A percentile compares a stretch with the other conserved stretches of the same genome.
These are phyloP conservation scores for Mycena leptocephala DNA, from an alignment of 768 basidiomycete genomes.

Conservation along the genomic window DNA sequence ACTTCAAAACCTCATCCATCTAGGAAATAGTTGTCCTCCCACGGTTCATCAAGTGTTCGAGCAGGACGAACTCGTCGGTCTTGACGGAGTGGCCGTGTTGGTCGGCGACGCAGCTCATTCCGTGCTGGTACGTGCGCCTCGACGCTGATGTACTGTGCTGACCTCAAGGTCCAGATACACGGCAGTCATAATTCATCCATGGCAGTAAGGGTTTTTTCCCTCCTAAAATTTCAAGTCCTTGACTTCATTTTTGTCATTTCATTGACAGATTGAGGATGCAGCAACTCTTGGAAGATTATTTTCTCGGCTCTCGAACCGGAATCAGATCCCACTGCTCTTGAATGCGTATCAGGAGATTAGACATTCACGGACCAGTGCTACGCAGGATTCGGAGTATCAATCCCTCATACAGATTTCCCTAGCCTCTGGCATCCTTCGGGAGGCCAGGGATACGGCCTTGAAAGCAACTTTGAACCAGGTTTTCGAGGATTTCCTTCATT, in stretches of 20 bases:
- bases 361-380: slow-evolving; percentile 48
- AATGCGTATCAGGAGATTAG: slow-evolving; percentile 65
- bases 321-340: slow-evolving; percentile 60
- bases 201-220: slow-evolving; percentile 43
- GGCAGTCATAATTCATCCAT: slow-evolving; percentile 61
- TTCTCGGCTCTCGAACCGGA: slow-evolving; percentile 55
- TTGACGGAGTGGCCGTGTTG: slow-evolving; percentile 48
- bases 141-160: not conserved
- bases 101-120: slow-evolving; percentile 63
- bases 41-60: slow-evolving; percentile 26
- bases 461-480: not conserved
- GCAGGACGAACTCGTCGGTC: slow-evolving; percentile 50
- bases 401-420: slow-evolving; percentile 11
- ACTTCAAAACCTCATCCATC: slow-evolving; percentile 9
- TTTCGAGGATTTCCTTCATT: slow-evolving; percentile 26
- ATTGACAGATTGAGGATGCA: slow-evolving; percentile 50
- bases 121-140: slow-evolving; percentile 47
- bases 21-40: slow-evolving; percentile 1
- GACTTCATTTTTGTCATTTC: not conserved
- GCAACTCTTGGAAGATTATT: slow-evolving; percentile 60
- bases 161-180: slow-evolving; percentile 46
- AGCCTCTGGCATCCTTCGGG: slow-evolving; percentile 5
- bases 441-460: slow-evolving; percentile 23
- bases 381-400: slow-evolving; percentile 21
- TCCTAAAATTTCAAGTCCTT: slow-evolving; percentile 40